Evolutionary conservation across 768 basidiomycete species (phyloP).

Genomic region (Rhodosporidiobolus odoratus): DNA sequence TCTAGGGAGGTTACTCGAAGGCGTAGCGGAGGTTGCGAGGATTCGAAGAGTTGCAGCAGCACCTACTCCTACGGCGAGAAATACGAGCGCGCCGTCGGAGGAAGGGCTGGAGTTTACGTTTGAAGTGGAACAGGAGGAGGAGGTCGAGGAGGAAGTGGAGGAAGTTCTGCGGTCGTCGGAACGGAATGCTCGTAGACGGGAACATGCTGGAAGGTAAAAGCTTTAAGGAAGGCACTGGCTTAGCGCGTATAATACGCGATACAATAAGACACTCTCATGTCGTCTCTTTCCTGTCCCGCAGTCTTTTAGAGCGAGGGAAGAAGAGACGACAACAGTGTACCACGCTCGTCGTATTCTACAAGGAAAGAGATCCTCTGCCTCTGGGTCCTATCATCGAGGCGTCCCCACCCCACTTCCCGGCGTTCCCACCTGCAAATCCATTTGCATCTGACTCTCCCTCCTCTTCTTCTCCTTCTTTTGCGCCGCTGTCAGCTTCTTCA

Average conservation of each 20-base stretch:
- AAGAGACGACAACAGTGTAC: conserved; percentile 10
- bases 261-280: too few species aligned
- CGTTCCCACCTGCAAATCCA: conserved; percentile 9
- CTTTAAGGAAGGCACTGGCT: background rate
- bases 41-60: background rate
- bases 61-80: too few species aligned
- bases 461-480: conserved; percentile 12
- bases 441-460: background rate
- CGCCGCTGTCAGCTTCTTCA: conserved; percentile 10
- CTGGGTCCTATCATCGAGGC: background rate
- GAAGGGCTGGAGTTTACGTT: background rate
- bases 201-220: background rate
- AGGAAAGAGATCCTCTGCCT: too few species aligned
- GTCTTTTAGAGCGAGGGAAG: too few species aligned
- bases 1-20: background rate
- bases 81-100: background rate
- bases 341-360: too few species aligned
- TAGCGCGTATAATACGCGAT: too few species aligned
- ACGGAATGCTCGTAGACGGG: too few species aligned
- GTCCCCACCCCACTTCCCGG: background rate
- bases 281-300: too few species aligned
- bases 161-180: background rate
- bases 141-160: conserved; percentile 1
- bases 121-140: background rate
- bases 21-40: background rate